Evolutionary conservation across 148 eudicot genomes (phyloP).

Genomic region (Silene latifolia): DNA sequence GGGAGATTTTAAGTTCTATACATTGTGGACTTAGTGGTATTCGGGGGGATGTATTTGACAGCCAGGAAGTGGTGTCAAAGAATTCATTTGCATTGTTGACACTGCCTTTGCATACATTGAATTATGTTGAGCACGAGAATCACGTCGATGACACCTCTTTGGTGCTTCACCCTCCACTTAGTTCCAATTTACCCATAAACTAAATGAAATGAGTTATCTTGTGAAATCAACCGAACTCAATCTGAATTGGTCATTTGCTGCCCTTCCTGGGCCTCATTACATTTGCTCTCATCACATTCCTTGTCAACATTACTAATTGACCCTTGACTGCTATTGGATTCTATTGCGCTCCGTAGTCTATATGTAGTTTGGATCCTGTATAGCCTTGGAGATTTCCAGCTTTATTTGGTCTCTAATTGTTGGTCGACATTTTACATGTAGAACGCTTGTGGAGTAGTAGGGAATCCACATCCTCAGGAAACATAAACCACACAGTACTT

Average conservation of each 20-base stretch:
- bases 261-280: not conserved
- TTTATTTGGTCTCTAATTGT: constrained; percentile 10
- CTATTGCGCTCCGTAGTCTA: not conserved
- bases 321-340: not conserved
- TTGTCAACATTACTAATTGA: not conserved
- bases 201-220: not conserved
- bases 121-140: not conserved
- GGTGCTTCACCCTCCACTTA: not conserved
- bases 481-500: constrained; percentile 40
- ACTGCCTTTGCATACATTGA: not conserved
- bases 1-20: not conserved
- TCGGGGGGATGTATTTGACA: no score
- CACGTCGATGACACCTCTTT: no score
- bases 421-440: constrained; percentile 20
- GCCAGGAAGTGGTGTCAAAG: not conserved
- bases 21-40: not conserved
- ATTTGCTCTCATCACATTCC: not conserved
- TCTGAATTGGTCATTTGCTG: not conserved
- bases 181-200: not conserved
- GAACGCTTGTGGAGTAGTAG: constrained; percentile 84
- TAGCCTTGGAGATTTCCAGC: not conserved
- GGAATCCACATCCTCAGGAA: constrained; percentile 40
- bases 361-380: constrained; percentile 1
- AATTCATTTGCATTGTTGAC: not conserved
- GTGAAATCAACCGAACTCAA: not conserved